These are phyloP conservation scores for Centella asiatica DNA, from an alignment of 129 eudicot genomes.

Conservation along the genomic window DNA sequence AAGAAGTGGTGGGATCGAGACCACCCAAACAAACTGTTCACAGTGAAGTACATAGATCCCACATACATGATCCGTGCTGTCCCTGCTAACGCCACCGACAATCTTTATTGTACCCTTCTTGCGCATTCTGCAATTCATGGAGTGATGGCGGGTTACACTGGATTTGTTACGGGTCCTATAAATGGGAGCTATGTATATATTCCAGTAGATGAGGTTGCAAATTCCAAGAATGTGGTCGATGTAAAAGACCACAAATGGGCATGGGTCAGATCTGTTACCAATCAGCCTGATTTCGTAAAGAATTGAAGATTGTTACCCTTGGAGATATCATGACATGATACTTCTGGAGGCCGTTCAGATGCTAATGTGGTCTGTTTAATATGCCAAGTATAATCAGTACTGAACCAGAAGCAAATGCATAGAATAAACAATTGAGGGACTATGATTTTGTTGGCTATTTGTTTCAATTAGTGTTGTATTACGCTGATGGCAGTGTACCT, in stretches of 20 bases:
- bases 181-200: slow-evolving; percentile 75
- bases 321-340: no score
- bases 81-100: slow-evolving; percentile 69
- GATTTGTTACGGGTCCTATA: slow-evolving; percentile 67
- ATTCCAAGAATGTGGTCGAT: slow-evolving; percentile 44
- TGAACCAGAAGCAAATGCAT: no score
- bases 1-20: slow-evolving; percentile 71
- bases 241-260: slow-evolving; percentile 71
- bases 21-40: slow-evolving; percentile 44
- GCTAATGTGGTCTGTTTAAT: not conserved
- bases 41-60: slow-evolving; percentile 79
- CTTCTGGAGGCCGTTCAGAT: no score
- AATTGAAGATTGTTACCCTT: slow-evolving; percentile 4
- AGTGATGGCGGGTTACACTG: slow-evolving; percentile 83
- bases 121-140: slow-evolving; percentile 88
- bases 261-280: slow-evolving; percentile 66
- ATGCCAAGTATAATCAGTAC: no score
- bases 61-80: slow-evolving; percentile 80
- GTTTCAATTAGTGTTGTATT: no score
- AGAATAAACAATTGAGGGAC: no score
- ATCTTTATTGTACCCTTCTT: slow-evolving; percentile 57
- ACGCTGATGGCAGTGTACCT: no score
- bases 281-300: slow-evolving; percentile 62
- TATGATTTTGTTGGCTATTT: no score
- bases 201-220: slow-evolving; percentile 59